Base-by-base conservation (phyloP, 1,139 yeast genomes). In the Blastobotrys serpentis region DNA sequence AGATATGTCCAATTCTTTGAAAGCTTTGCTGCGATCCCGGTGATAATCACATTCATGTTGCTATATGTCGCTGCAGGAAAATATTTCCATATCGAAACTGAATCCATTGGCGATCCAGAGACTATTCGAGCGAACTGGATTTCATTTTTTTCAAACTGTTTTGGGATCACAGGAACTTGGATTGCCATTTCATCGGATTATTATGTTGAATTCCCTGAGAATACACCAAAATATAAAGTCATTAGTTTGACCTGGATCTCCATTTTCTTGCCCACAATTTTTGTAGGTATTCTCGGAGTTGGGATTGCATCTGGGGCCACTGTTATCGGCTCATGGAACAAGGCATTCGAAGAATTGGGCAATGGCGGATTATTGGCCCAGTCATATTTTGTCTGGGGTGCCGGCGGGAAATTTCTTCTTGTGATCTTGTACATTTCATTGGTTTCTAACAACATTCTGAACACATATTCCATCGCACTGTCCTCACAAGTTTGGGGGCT, bases 101-200 rank as follows among this genome's bases (percentile, higher is more conserved):
- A 67, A 42, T 71, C 80, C 16, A 58, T 61, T 14, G 75, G 76
- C 2, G 77, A 73, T 17, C 49, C 71, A 1, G 64, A 68, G 7
- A 70, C 76, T 2, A 63, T 72, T 10, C 73, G 74, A 44, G 95
- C 95, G 6, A 78, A 81, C 62, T 81, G 87, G 79, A 65, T 88
- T 25, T 78, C 88, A 14, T 85, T 81, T 64, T 86, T 87, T 61
- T 78, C 90, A 1, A 71, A 87, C 43, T 75, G 84, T 32, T 86
- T 86, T 61, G 84, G 96, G 26, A 81, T 84, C 42, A 87, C 96
- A 2, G 79, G 90, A 1, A 86, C 96, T 1, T 89, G 96, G 96
- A 94, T 95, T 32, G 84, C 92, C 3, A 78, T 85, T 52, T 86
- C 96, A 1, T 76, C 92, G 0, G 97, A 89, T 66, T 89, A 88